Evolutionary conservation across 2,329 filamentous ascomycete genomes (phyloP).

Genomic region (Eurotiales sp.): DNA sequence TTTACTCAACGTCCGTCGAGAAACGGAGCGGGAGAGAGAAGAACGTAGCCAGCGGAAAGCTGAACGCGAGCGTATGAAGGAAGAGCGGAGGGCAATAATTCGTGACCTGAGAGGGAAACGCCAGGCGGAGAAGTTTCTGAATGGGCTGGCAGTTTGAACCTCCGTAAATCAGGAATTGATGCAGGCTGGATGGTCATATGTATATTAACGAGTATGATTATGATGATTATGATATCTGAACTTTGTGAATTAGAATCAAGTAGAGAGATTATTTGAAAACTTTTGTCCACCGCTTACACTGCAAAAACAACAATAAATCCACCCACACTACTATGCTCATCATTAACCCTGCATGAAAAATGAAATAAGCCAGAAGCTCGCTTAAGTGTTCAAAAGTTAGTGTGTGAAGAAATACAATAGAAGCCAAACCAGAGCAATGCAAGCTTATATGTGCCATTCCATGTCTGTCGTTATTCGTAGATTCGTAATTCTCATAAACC

Average conservation of each 20-base stretch:
- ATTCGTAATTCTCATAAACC: background rate
- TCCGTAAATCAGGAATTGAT: too few relatives aligned
- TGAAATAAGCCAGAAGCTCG: background rate
- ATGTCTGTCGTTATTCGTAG: background rate
- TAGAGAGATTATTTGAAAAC: background rate
- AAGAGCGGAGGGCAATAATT: constrained; percentile 50
- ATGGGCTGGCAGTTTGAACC: constrained; percentile 49
- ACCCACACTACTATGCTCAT: too few relatives aligned
- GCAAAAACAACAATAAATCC: too few relatives aligned
- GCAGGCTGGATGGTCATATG: constrained; percentile 21
- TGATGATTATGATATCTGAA: background rate
- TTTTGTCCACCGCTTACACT: too few relatives aligned
- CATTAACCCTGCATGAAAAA: too few relatives aligned
- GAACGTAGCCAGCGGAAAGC: constrained; percentile 56
- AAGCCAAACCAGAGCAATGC: background rate
- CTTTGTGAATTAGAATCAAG: too few relatives aligned
- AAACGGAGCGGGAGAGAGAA: constrained; percentile 63
- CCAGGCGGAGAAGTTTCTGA: constrained; percentile 69
- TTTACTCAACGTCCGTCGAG: constrained; percentile 62
- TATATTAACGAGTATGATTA: background rate
- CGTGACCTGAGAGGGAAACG: constrained; percentile 57
- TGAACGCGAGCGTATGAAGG: constrained; percentile 59
- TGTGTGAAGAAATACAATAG: background rate
- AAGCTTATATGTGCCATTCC: background rate
- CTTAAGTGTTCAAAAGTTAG: too few relatives aligned